Conservation (phyloP, 805 yeast species). For the Spathaspora girioi region DNA sequence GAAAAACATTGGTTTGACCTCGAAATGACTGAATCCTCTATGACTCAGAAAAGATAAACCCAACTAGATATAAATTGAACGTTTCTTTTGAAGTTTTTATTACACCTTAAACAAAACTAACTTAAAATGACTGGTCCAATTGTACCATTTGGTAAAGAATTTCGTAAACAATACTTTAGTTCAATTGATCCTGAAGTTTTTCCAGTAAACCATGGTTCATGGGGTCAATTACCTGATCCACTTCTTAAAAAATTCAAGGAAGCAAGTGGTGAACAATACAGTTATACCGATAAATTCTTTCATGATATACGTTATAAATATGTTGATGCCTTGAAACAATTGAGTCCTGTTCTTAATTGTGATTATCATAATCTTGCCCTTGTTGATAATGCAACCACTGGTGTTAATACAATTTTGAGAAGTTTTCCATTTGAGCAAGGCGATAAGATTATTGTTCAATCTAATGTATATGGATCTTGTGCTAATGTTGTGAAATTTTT, state of each 20-base stretch:
- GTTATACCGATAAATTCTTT: conserved; percentile 48
- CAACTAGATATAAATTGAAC: too few species aligned
- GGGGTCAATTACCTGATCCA: conserved; percentile 51
- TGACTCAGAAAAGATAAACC: too few species aligned
- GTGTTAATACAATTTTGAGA: conserved; percentile 54
- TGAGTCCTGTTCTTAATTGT: conserved; percentile 39
- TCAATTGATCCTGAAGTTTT: conserved; percentile 34
- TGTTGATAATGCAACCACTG: conserved; percentile 58
- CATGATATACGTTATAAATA: conserved; percentile 17
- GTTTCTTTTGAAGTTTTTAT: too few species aligned
- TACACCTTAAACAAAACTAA: neutral
- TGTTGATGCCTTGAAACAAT: conserved; percentile 33
- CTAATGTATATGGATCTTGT: conserved; percentile 54
- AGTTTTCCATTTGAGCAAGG: conserved; percentile 48
- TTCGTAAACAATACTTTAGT: conserved; percentile 46
- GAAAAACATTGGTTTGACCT: too few species aligned
- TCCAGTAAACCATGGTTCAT: conserved; percentile 65
- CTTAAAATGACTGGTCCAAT: conserved; percentile 6
- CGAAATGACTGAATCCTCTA: too few species aligned
- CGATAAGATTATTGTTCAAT: conserved; percentile 48
- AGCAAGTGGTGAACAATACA: conserved; percentile 18
- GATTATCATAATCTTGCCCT: conserved; percentile 48
- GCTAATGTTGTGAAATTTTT: conserved; percentile 46
- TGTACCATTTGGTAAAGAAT: conserved; percentile 44
- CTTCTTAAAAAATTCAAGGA: conserved; percentile 38